Evolutionary conservation across 306 rosid genomes (phyloP).

Genomic region (Medicago arabica): DNA sequence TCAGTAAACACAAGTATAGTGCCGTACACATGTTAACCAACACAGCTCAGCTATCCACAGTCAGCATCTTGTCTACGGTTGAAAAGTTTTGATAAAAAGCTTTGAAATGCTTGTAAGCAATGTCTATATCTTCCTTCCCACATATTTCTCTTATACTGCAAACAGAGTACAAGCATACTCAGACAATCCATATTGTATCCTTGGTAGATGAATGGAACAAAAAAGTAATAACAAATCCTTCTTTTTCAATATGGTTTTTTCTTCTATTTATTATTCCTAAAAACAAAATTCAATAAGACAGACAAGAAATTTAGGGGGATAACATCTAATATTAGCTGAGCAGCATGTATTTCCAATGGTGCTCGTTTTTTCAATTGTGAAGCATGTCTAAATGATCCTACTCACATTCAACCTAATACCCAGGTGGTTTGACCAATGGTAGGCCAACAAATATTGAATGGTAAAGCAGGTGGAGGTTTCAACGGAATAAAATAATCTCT

Average conservation of each 20-base stretch:
- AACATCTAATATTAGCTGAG: not conserved
- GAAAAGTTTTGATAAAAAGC: slow-evolving; percentile 85
- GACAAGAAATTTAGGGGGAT: not conserved
- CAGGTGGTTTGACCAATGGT: no score
- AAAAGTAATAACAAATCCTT: slow-evolving; percentile 31
- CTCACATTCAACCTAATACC: no score
- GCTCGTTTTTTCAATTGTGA: no score
- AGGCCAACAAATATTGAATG: no score
- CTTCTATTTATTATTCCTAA: not conserved
- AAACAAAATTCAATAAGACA: slow-evolving; percentile 5
- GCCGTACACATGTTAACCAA: slow-evolving; percentile 7
- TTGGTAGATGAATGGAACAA: slow-evolving; percentile 25
- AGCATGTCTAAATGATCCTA: no score
- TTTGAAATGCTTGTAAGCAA: slow-evolving; percentile 91
- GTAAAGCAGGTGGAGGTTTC: no score
- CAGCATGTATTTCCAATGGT: no score
- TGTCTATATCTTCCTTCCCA: slow-evolving; percentile 89
- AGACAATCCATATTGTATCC: slow-evolving; percentile 5
- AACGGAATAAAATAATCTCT: no score
- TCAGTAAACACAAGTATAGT: slow-evolving; percentile 20
- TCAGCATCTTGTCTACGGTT: slow-evolving; percentile 72
- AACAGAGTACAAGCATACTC: slow-evolving; percentile 35
- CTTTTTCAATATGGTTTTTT: slow-evolving; percentile 9
- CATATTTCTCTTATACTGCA: slow-evolving; percentile 92
- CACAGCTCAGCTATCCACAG: slow-evolving; percentile 60